Base-by-base conservation (phyloP, 108 stramenopile genomes). In the Chaetoceros muelleri region DNA sequence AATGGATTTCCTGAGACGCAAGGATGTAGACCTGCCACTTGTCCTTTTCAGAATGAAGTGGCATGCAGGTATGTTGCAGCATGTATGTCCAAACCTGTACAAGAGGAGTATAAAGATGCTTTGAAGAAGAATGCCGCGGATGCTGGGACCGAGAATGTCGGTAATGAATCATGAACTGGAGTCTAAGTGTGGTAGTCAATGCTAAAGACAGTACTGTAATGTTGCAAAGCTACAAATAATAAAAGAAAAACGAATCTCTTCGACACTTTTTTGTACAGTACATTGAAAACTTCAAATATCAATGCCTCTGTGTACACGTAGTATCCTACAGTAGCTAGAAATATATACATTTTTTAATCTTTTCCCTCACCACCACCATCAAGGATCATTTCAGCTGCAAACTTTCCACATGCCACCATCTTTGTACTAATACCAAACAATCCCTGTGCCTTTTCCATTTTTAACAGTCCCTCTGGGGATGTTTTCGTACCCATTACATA, bases 381-480 rank as follows among this genome's bases (percentile, higher is more conserved):
- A 5, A 13, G 5, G 13, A 40, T 40, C 34, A 40, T 40, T 13
- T 52, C 16, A 2, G 64, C 64, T 18, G 28, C 46, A 57, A 91
- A 91, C 47, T 66, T 80, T 24, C 90, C 90, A 61, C 90, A 91
- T 8, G 81, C 67, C 1, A 78, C 59, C 58, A 87, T 44, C 56
- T 75, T 78, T 17, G 66, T 67, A 0, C 65, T 65, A 3, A 77
- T 79, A 1, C 84, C 82, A 45, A 90, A 58, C 10, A 91, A 23
- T n/a, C 90, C 90, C 28, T 66, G 66, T 29, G 52, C 72, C 63
- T 84, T 69, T 49, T 91, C 90, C n/a, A 91, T 61, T 29, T 73
- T 69, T 18, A 91, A 46, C 21, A 85, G 48, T 19, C 90, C 90
- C 1, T 70, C 74, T 2, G 73, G 69, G 25, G 58, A 24, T 0